phyloP scores from a whole-genome alignment of 768 basidiomycete genomes.

The Lactarius akahatsu region DNA sequence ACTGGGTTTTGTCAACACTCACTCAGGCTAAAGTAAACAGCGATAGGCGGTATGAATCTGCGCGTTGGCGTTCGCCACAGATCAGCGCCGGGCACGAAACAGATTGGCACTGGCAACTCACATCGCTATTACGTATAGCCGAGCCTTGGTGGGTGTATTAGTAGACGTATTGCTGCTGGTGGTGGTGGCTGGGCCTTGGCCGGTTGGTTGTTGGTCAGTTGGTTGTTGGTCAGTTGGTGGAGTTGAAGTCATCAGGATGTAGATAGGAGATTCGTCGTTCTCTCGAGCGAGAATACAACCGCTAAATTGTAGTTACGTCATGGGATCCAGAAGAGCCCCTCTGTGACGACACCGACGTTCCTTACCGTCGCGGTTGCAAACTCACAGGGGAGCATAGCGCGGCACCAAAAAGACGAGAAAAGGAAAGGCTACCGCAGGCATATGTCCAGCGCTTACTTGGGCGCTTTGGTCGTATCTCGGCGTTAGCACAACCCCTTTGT shows the following conservation, averaged over 20 bases:
- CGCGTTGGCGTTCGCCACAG: too few species aligned
- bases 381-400: background rate
- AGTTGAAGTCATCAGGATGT: background rate
- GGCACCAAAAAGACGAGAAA: background rate
- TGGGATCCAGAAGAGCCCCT: background rate
- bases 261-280: background rate
- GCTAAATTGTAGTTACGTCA: background rate
- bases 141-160: slow-evolving; percentile 33
- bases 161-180: too few species aligned
- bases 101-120: slow-evolving; percentile 25
- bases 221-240: too few species aligned
- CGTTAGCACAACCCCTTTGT: background rate
- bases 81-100: background rate
- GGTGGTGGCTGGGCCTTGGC: too few species aligned
- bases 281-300: too few species aligned
- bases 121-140: slow-evolving; percentile 38
- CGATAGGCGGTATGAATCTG: slow-evolving; percentile 37
- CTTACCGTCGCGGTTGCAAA: too few species aligned
- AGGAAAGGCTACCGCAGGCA: background rate
- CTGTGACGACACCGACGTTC: background rate
- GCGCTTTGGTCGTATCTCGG: background rate
- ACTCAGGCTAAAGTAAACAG: slow-evolving; percentile 40
- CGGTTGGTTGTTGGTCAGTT: too few species aligned
- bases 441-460: background rate
- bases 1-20: slow-evolving; percentile 19